These are phyloP conservation scores for Hypoxylon cercidicola DNA, from an alignment of 495 filamentous ascomycete genomes.

Conservation along the genomic window DNA sequence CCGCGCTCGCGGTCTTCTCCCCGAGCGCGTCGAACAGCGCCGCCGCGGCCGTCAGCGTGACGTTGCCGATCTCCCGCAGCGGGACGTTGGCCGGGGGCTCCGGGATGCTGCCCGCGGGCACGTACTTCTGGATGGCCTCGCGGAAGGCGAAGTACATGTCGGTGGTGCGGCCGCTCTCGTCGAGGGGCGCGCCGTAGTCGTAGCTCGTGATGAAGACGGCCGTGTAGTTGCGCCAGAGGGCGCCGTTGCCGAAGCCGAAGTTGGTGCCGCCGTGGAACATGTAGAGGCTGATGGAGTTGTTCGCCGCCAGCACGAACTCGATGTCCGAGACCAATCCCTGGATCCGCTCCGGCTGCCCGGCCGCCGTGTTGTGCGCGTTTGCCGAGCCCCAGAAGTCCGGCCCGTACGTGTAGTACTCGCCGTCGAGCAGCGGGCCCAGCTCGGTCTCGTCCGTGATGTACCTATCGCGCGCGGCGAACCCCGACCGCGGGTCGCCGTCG, in stretches of 20 bases:
- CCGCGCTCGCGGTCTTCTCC: conserved; percentile 10
- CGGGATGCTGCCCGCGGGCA: conserved; percentile 46
- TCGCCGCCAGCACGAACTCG: conserved; percentile 51
- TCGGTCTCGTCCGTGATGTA: conserved; percentile 54
- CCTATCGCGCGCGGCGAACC: conserved; percentile 51
- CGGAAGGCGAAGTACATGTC: conserved; percentile 53
- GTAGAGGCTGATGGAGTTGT: conserved; percentile 57
- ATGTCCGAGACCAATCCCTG: conserved; percentile 47
- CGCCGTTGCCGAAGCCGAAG: conserved; percentile 58
- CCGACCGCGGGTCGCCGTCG: conserved; percentile 56
- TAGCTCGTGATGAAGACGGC: conserved; percentile 57
- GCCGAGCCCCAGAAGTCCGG: conserved; percentile 54
- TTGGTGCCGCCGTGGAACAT: conserved; percentile 63
- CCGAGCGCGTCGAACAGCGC: conserved; percentile 47
- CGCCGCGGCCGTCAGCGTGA: conserved; percentile 41
- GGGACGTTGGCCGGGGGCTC: conserved; percentile 47
- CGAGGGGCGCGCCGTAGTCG: conserved; percentile 60
- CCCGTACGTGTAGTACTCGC: conserved; percentile 57
- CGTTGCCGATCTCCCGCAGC: conserved; percentile 41
- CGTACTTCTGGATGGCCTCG: conserved; percentile 50
- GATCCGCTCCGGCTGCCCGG: conserved; percentile 34
- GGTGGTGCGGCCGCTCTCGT: conserved; percentile 59
- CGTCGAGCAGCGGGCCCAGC: conserved; percentile 53
- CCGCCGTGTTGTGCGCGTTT: conserved; percentile 45
- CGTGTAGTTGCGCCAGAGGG: conserved; percentile 51